Conservation (phyloP, 192 early-diverging fungal genomes). For the Coemansia interrupta region DNA sequence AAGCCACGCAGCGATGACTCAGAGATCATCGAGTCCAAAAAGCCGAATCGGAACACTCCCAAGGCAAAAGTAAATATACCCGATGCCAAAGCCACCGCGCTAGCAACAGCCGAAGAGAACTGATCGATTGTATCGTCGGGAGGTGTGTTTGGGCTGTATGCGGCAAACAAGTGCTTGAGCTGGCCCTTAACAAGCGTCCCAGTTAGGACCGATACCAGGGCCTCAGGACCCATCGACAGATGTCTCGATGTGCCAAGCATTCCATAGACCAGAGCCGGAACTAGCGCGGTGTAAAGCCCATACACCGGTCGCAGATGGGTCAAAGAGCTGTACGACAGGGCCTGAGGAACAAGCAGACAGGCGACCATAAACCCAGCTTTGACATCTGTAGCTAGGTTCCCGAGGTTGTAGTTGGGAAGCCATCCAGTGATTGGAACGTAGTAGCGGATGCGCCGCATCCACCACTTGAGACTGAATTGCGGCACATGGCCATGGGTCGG, state of each 20-base stretch:
- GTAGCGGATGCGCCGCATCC: conserved; percentile 67
- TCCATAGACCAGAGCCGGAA: conserved; percentile 80
- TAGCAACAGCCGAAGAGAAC: conserved; percentile 54
- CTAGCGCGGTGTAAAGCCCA: conserved; percentile 85
- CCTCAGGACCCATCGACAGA: conserved; percentile 93
- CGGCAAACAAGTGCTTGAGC: conserved; percentile 53
- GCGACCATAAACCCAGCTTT: conserved; percentile 83
- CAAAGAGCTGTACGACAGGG: conserved; percentile 86
- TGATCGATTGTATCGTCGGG: conserved; percentile 54
- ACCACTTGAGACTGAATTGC: conserved; percentile 30
- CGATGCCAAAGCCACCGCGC: conserved; percentile 79
- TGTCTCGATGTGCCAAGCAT: conserved; percentile 93
- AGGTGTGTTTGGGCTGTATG: conserved; percentile 45
- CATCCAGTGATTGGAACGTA: conserved; percentile 93
- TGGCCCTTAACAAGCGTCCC: conserved; percentile 66
- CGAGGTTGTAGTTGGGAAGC: conserved; percentile 75
- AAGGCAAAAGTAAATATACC: conserved; percentile 89
- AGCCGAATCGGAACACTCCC: conserved; percentile 96
- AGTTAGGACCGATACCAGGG: conserved; percentile 81
- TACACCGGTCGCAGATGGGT: conserved; percentile 81
- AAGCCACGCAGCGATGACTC: conserved; percentile 93
- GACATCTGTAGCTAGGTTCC: conserved; percentile 67
- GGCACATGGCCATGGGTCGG: conserved; percentile 2
- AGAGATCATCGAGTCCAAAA: conserved; percentile 92
- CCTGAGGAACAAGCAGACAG: conserved; percentile 71